phyloP scores from a whole-genome alignment of 2,329 filamentous ascomycete genomes.

The Venturia pyrina region DNA sequence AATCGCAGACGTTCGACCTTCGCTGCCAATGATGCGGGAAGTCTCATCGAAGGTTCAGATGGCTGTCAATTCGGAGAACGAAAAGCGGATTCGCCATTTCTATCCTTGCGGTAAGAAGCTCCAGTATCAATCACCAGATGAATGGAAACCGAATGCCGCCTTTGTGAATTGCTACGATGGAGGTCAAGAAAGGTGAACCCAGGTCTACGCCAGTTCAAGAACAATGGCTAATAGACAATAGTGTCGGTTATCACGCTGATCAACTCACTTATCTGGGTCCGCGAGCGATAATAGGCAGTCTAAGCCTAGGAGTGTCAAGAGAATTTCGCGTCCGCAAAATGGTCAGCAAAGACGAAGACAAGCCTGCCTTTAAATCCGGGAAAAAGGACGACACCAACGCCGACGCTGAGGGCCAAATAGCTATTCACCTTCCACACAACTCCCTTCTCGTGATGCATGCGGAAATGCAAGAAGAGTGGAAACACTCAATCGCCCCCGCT shows the following conservation, averaged over 20 bases:
- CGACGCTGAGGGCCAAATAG: constrained; percentile 73
- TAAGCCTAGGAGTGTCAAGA: constrained; percentile 84
- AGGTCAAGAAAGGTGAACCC: constrained; percentile 48
- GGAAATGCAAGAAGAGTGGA: constrained; percentile 97
- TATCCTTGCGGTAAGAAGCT: constrained; percentile 66
- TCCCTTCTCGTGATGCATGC: constrained; percentile 92
- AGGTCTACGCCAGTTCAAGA: not conserved
- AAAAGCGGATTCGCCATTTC: constrained; percentile 54
- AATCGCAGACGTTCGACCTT: constrained; percentile 64
- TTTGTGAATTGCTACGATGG: constrained; percentile 94
- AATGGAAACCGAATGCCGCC: constrained; percentile 79
- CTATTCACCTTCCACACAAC: constrained; percentile 90
- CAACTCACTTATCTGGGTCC: constrained; percentile 90
- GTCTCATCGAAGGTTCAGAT: constrained; percentile 61
- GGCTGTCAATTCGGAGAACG: constrained; percentile 70
- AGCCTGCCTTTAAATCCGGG: constrained; percentile 16
- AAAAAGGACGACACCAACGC: constrained; percentile 30
- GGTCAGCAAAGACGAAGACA: constrained; percentile 36
- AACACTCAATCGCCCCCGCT: constrained; percentile 72
- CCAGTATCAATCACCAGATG: constrained; percentile 59
- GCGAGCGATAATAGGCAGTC: constrained; percentile 74
- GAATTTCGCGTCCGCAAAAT: constrained; percentile 83
- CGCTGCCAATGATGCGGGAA: constrained; percentile 62
- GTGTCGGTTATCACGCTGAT: constrained; percentile 86
- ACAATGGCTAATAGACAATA: constrained; percentile 8